A percentile compares a stretch with the other conserved stretches of the same genome.
These are phyloP conservation scores for Aspergillus sp. DNA, from an alignment of 2,329 filamentous ascomycete genomes.

Conservation along the genomic window DNA sequence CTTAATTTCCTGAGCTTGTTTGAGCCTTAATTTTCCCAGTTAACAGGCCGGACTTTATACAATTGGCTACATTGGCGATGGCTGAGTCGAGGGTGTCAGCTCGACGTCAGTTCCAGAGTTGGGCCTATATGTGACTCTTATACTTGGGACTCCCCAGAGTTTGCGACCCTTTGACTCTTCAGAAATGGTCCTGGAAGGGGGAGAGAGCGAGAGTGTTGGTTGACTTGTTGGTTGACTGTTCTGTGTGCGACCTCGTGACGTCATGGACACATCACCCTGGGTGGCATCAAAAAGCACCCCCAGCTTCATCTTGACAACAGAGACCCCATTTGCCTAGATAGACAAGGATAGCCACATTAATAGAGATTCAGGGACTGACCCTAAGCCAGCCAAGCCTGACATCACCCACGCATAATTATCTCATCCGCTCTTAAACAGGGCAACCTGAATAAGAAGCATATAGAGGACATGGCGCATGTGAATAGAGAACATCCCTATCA, in stretches of 20 bases:
- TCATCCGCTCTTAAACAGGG: not conserved
- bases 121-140: not conserved
- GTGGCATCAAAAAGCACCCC: not conserved
- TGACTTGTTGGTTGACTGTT: no score
- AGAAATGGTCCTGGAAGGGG: not conserved
- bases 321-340: not conserved
- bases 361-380: not conserved
- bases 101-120: not conserved
- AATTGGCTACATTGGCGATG: not conserved
- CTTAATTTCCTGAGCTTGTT: not conserved
- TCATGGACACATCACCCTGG: not conserved
- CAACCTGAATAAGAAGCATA: no score
- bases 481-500: not conserved
- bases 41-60: not conserved
- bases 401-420: not conserved
- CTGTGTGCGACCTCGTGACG: not conserved
- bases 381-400: not conserved
- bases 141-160: not conserved
- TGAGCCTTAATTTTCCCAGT: not conserved
- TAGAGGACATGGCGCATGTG: not conserved
- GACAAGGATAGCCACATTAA: not conserved
- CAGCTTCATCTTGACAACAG: not conserved
- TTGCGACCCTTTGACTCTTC: not conserved
- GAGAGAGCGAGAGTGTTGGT: not conserved
- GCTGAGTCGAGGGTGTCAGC: not conserved